Conservation (phyloP, 768 basidiomycete genomes). For the Leccinum longicurvipes region DNA sequence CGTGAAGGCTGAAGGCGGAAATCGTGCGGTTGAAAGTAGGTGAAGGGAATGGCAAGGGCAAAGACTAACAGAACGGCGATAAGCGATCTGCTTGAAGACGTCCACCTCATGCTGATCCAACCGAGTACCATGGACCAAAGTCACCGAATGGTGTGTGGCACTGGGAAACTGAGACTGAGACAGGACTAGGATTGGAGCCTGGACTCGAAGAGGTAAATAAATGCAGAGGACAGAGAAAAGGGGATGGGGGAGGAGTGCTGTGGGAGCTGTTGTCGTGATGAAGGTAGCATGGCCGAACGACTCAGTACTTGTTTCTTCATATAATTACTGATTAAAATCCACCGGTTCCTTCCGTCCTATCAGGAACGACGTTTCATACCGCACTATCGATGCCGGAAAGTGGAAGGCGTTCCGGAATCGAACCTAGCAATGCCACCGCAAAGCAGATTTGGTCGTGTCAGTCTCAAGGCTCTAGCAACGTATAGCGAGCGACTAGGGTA, state of each 20-base stretch:
- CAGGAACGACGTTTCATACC: background rate
- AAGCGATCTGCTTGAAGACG: background rate
- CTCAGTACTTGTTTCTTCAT: background rate
- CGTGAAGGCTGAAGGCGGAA: background rate
- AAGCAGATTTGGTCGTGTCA: background rate
- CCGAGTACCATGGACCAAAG: background rate
- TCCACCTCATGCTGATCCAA: background rate
- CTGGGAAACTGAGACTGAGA: background rate
- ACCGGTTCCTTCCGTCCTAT: background rate
- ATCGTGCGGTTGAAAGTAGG: background rate
- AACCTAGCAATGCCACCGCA: background rate
- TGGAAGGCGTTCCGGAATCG: background rate
- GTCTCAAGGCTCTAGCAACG: background rate
- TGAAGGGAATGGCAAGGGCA: background rate
- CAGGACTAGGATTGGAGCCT: background rate
- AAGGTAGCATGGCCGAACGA: too few relatives aligned
- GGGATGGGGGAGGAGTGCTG: background rate
- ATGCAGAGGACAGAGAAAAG: background rate
- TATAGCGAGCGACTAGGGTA: background rate
- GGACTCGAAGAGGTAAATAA: too few relatives aligned
- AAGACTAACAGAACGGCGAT: background rate
- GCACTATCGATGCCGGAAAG: background rate
- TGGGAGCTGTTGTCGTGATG: too few relatives aligned
- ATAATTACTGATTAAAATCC: background rate
- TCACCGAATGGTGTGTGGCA: background rate